These are phyloP conservation scores for Sisymbrium altissimum DNA, from an alignment of 345 rosid genomes.

Conservation along the genomic window DNA sequence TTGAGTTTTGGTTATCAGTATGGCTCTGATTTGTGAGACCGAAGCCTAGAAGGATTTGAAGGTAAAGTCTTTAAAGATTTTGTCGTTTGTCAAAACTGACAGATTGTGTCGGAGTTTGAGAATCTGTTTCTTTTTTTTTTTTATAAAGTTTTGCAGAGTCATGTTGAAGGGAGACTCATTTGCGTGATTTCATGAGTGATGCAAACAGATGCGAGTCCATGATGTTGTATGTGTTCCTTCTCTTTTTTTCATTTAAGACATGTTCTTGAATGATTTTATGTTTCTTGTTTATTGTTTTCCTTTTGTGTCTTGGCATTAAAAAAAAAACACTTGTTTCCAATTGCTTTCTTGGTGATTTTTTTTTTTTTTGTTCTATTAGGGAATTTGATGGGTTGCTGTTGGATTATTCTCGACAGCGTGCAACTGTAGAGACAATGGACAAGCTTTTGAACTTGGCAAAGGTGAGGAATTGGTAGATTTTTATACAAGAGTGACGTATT, in stretches of 20 bases:
- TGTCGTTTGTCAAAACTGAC: background rate
- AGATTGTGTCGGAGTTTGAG: background rate
- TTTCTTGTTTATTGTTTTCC: background rate
- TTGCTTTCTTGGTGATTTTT: slow-evolving; percentile 1
- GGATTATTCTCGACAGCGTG: slow-evolving; percentile 82
- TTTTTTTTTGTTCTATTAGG: slow-evolving; percentile 38
- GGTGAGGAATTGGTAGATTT: slow-evolving; percentile 37
- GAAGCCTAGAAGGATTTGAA: slow-evolving; percentile 85
- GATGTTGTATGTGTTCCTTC: slow-evolving; percentile 52
- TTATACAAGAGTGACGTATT: background rate
- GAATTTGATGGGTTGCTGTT: slow-evolving; percentile 71
- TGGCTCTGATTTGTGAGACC: slow-evolving; percentile 71
- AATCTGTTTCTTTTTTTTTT: background rate
- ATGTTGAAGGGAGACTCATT: slow-evolving; percentile 76
- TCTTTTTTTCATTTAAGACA: too few relatives aligned
- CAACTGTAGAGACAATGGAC: slow-evolving; percentile 55
- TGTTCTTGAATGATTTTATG: too few relatives aligned
- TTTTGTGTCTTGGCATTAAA: background rate
- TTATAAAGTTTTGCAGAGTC: slow-evolving; percentile 37
- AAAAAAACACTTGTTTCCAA: background rate
- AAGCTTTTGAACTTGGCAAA: slow-evolving; percentile 75
- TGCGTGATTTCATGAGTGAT: slow-evolving; percentile 78
- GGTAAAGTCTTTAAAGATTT: slow-evolving; percentile 44
- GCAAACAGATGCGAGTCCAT: slow-evolving; percentile 62
- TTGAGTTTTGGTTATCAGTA: slow-evolving; percentile 14